Evolutionary conservation across 2,329 filamentous ascomycete genomes (phyloP), one percentile per base, ranked within the genome.

Genomic region (Colletotrichum sp.): DNA sequence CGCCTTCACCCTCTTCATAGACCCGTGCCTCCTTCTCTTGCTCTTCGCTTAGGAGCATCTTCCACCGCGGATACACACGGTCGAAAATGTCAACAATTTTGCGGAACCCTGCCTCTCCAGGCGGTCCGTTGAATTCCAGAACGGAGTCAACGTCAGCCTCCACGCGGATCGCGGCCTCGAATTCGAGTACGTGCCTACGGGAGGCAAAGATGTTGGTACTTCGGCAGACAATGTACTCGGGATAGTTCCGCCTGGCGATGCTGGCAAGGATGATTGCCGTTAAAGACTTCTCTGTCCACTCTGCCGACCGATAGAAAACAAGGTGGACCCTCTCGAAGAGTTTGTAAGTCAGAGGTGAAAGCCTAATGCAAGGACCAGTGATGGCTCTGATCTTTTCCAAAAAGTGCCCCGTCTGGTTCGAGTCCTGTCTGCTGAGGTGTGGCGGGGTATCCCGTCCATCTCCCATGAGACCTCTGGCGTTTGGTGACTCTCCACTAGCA

Each of bases 281-380:
- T 16, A 99, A 87, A 2, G 96, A 98, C 83, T 98, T 98, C 80
- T 98, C 96, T 0, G 96, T 98, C 97, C 97, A 99, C 82, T 98
- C 95, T 0, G 95, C 98, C 12, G 96, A 98, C 74, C 96, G 91
- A 83, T 98, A 98, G 83, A 98, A 99, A 32, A 99, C 96, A 4
- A 99, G 87, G 85, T 98, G 97, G 1, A 98, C 96, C 30, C 97
- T 92, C 83, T 98, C 96, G 80, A 99, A 99, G 1, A 99, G 90
- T 80, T 93, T 95, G 77, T 96, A 90, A 1, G 93, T 90, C 1
- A 91, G 85, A 1, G 93, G 85, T 1, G 95, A 95, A 15, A 99
- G 90, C 48, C 96, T 90, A 76, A 98, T 93, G 78, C 96, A 98
- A 16, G 95, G 92, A 0, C 97, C 97, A 0, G 94, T 94, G 73